Evolutionary conservation across 208 protist species (phyloP).

Genomic region (Angomonas desouzai): DNA sequence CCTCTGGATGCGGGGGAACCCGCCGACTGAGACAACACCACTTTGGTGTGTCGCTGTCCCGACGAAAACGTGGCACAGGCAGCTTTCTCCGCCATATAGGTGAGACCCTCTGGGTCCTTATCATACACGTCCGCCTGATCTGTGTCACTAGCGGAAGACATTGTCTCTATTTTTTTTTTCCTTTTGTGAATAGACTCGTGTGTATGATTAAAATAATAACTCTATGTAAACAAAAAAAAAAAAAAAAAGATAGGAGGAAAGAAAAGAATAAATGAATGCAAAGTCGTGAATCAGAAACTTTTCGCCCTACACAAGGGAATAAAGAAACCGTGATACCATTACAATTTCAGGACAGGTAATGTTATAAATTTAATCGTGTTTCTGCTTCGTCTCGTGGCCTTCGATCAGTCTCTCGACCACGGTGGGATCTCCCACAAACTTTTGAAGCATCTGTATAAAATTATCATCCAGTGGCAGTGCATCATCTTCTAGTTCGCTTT

Average conservation of each 20-base stretch:
- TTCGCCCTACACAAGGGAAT: not conserved
- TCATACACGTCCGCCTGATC: not conserved
- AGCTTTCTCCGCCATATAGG: slow-evolving; percentile 10
- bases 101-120: not conserved
- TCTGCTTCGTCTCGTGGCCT: too few species aligned
- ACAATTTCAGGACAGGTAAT: too few species aligned
- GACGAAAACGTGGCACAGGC: slow-evolving; percentile 6
- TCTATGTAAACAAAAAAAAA: not conserved
- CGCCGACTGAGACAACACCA: not conserved
- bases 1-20: not conserved
- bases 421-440: slow-evolving; percentile 52
- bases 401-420: slow-evolving; percentile 15
- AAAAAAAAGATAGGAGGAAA: not conserved
- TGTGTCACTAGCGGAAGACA: not conserved
- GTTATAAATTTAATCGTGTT: too few species aligned
- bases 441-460: slow-evolving; percentile 36
- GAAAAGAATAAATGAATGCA: not conserved
- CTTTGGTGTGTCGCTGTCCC: slow-evolving; percentile 3
- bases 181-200: too few species aligned
- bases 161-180: not conserved
- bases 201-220: too few species aligned
- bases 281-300: slow-evolving; percentile 3
- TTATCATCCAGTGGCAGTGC: slow-evolving; percentile 9
- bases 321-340: not conserved
- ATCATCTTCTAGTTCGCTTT: not conserved